A percentile compares a stretch with the other conserved stretches of the same genome.
Conservation (phyloP, 2,329 filamentous ascomycete species). For the Calonectria leucothoes region DNA sequence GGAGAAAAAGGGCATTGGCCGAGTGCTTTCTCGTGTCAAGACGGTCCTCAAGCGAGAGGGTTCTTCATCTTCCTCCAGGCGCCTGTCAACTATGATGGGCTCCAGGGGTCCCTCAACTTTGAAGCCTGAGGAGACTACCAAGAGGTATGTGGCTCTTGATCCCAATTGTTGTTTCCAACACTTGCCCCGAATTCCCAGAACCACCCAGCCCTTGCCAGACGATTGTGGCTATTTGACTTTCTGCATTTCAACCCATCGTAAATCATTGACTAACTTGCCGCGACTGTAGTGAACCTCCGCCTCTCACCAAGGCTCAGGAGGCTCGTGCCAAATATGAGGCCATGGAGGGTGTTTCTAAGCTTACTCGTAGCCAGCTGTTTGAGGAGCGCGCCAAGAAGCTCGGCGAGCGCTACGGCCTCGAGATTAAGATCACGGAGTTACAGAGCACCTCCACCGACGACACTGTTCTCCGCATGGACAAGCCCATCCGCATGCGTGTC, state of each 20-base stretch:
- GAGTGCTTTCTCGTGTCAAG: slow-evolving; percentile 61
- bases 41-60: slow-evolving; percentile 60
- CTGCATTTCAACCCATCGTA: neutral
- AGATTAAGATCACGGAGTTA: slow-evolving; percentile 66
- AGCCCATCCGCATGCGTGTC: slow-evolving; percentile 81
- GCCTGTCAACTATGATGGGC: slow-evolving; percentile 39
- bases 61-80: slow-evolving; percentile 43
- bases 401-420: slow-evolving; percentile 65
- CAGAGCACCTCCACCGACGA: slow-evolving; percentile 61
- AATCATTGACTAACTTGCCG: slow-evolving; percentile 19
- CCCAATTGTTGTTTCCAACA: neutral
- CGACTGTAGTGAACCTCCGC: slow-evolving; percentile 30
- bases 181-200: neutral
- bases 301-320: slow-evolving; percentile 36
- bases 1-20: slow-evolving; percentile 61
- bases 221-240: neutral
- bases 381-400: slow-evolving; percentile 68
- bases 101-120: slow-evolving; percentile 30
- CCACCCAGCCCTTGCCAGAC: neutral
- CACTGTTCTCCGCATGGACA: slow-evolving; percentile 74
- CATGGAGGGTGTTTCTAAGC: slow-evolving; percentile 49
- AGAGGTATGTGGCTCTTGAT: slow-evolving; percentile 37
- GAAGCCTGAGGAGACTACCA: slow-evolving; percentile 38
- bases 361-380: slow-evolving; percentile 63
- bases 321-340: slow-evolving; percentile 43